phyloP scores from a whole-genome alignment of 805 yeast genomes.

The Yarrowia alimentaria region DNA sequence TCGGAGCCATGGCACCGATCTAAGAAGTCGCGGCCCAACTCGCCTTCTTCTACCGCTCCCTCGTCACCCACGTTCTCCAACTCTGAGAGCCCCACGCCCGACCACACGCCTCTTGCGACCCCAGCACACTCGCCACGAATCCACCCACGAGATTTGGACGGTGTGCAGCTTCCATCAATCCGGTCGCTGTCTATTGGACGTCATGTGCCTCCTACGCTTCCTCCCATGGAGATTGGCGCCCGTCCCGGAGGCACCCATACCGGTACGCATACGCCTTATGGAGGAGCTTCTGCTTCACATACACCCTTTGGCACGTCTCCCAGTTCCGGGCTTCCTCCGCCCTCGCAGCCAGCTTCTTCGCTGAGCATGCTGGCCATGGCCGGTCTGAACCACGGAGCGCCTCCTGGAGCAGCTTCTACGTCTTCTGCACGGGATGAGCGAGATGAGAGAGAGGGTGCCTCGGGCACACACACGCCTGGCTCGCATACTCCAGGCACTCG shows the following conservation, averaged over 20 bases:
- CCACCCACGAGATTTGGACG: slow-evolving; percentile 41
- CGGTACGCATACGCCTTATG: slow-evolving; percentile 24
- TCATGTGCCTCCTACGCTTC: slow-evolving; percentile 34
- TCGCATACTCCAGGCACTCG: slow-evolving; percentile 3
- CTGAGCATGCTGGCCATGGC: slow-evolving; percentile 24
- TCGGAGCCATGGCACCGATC: slow-evolving; percentile 36
- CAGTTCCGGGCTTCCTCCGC: slow-evolving; percentile 6
- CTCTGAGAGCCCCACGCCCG: slow-evolving; percentile 43
- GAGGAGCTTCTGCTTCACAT: slow-evolving; percentile 15
- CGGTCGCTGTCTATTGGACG: slow-evolving; percentile 37
- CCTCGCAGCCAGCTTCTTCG: neutral
- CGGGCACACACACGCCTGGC: neutral
- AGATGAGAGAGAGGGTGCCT: neutral
- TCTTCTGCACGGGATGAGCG: slow-evolving; percentile 19
- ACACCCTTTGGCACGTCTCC: slow-evolving; percentile 27
- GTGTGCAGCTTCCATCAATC: slow-evolving; percentile 42
- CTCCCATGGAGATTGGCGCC: slow-evolving; percentile 33
- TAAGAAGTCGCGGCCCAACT: slow-evolving; percentile 44
- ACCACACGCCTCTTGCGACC: slow-evolving; percentile 46
- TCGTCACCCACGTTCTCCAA: slow-evolving; percentile 43
- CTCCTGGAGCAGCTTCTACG: neutral
- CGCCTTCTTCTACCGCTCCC: slow-evolving; percentile 47
- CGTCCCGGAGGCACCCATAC: slow-evolving; percentile 26
- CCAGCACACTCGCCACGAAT: slow-evolving; percentile 49
- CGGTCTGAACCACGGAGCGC: slow-evolving; percentile 16